Conservation (phyloP, 371 early-diverging fungal genomes). For the Syncephalastrum racemosum region DNA sequence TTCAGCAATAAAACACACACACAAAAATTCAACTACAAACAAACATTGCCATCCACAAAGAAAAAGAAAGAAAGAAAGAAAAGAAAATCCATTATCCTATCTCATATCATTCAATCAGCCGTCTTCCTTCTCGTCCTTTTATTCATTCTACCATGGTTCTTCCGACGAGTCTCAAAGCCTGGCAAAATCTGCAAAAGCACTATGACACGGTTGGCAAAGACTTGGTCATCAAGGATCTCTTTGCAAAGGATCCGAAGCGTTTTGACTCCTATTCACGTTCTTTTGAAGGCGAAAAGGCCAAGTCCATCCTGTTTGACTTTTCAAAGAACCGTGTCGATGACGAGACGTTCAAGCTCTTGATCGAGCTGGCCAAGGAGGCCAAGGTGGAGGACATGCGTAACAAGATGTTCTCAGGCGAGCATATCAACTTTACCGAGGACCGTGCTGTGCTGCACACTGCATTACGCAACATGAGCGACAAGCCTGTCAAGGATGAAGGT, state of each 20-base stretch:
- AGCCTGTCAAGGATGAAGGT: conserved; percentile 83
- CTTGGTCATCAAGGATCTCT: conserved; percentile 76
- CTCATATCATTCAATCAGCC: too few species aligned
- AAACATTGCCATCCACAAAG: neutral
- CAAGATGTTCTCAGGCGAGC: conserved; percentile 93
- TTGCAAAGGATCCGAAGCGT: conserved; percentile 71
- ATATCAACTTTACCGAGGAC: conserved; percentile 97
- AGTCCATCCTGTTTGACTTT: conserved; percentile 85
- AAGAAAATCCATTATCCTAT: neutral
- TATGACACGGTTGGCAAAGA: conserved; percentile 76
- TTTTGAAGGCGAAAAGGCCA: conserved; percentile 66
- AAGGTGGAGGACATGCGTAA: conserved; percentile 83
- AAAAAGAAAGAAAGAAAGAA: too few species aligned
- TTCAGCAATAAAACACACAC: too few species aligned
- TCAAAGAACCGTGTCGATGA: conserved; percentile 91
- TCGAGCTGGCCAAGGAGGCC: conserved; percentile 82
- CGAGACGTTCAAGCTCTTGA: conserved; percentile 75
- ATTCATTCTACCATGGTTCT: conserved; percentile 53
- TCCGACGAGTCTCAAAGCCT: conserved; percentile 71
- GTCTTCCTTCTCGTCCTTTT: conserved; percentile 1
- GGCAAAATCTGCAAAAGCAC: conserved; percentile 85
- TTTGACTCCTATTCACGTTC: conserved; percentile 76
- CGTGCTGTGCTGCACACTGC: conserved; percentile 97
- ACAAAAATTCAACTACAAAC: neutral
- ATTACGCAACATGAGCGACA: conserved; percentile 85